Percentiles rank a stretch among this genome's conserved stretches.
Evolutionary conservation across 345 rosid genomes (phyloP).

Genomic region (Eucalyptus lansdowneana): DNA sequence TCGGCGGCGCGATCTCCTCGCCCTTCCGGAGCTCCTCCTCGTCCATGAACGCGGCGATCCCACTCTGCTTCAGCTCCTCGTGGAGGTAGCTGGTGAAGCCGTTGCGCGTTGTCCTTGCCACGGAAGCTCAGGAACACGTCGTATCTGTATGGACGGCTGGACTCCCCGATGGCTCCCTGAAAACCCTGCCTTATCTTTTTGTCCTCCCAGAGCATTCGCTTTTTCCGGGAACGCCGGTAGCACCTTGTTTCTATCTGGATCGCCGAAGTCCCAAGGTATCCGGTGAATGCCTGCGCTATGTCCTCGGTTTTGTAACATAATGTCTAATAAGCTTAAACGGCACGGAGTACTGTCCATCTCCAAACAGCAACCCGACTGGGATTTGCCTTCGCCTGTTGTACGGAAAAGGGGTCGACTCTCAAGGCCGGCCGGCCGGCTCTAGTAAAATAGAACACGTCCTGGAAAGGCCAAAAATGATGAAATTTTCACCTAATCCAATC

Average conservation of each 20-base stretch:
- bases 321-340: no score
- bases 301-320: no score
- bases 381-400: no score
- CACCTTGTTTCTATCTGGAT: neutral
- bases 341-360: no score
- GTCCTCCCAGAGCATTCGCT: neutral
- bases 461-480: no score
- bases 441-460: no score
- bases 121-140: conserved; percentile 18
- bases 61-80: neutral
- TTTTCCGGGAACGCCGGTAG: neutral
- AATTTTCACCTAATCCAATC: no score
- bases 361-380: no score
- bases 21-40: neutral
- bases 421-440: no score
- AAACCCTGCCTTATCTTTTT: neutral
- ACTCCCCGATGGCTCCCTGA: neutral
- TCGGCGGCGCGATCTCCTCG: neutral
- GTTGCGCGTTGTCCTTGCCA: conserved; percentile 6
- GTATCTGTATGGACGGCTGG: neutral
- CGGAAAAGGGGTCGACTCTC: no score
- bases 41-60: neutral
- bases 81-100: neutral
- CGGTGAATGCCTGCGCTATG: no score
- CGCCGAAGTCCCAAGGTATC: neutral